Percentiles rank a stretch among this genome's conserved stretches.
phyloP scores from a whole-genome alignment of 352 stramenopile genomes.

The Phytopythium ostracodes region DNA sequence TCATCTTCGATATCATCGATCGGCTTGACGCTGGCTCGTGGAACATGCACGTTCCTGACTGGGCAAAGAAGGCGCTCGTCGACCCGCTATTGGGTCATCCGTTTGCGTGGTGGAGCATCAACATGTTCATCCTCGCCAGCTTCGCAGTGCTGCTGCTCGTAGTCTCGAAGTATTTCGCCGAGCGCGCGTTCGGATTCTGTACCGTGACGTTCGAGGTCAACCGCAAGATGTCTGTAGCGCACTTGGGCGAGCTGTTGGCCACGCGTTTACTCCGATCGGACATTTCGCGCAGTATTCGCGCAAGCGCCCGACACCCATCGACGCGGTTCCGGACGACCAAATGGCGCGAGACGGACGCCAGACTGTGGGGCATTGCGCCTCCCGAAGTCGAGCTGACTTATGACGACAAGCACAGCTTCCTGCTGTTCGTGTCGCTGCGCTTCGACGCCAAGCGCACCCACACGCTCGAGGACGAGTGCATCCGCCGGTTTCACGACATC shows the following conservation, averaged over 20 bases:
- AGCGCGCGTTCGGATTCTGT: conserved; percentile 78
- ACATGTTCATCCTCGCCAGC: conserved; percentile 76
- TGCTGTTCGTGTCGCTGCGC: conserved; percentile 51
- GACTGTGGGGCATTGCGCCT: conserved; percentile 78
- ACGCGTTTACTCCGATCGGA: conserved; percentile 20
- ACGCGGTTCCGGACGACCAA: conserved; percentile 83
- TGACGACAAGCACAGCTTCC: conserved; percentile 56
- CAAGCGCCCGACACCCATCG: conserved; percentile 45
- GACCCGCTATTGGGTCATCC: conserved; percentile 42
- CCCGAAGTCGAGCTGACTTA: conserved; percentile 79
- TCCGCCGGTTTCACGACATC: conserved; percentile 43
- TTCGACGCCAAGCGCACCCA: conserved; percentile 39
- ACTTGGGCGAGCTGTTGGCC: conserved; percentile 28
- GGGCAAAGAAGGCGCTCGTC: conserved; percentile 44
- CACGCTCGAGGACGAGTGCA: conserved; percentile 38
- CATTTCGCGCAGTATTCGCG: conserved; percentile 31
- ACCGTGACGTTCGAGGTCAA: conserved; percentile 80
- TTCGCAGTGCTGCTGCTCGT: conserved; percentile 47
- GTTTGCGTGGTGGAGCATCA: conserved; percentile 88
- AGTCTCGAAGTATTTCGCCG: conserved; percentile 42
- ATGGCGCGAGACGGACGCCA: conserved; percentile 86
- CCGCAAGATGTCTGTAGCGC: conserved; percentile 26
- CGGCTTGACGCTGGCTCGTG: conserved; percentile 90
- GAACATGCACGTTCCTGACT: conserved; percentile 86
- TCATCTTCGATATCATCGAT: conserved; percentile 95